These are phyloP conservation scores for Spergularia marina DNA, from an alignment of 148 eudicot genomes.

Conservation along the genomic window DNA sequence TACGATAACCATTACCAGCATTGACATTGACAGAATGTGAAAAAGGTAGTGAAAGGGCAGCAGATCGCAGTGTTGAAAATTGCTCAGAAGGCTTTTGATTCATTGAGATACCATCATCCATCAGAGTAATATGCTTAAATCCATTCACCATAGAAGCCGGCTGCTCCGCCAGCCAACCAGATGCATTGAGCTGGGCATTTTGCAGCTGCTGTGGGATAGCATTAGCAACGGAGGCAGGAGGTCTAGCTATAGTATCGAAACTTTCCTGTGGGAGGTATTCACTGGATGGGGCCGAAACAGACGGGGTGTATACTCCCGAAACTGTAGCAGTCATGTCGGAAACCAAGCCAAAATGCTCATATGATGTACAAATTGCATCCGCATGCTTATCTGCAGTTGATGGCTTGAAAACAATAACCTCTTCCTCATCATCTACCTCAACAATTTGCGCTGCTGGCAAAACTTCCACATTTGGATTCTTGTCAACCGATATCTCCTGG, in stretches of 20 bases:
- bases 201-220: constrained; percentile 34
- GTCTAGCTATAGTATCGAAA: constrained; percentile 26
- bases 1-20: constrained; percentile 32
- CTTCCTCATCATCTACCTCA: constrained; percentile 89
- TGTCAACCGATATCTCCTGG: constrained; percentile 28
- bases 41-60: constrained; percentile 51
- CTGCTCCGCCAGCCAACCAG: constrained; percentile 49
- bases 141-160: constrained; percentile 46
- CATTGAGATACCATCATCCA: constrained; percentile 44
- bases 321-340: constrained; percentile 28
- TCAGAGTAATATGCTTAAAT: constrained; percentile 44
- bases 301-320: constrained; percentile 25
- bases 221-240: constrained; percentile 27
- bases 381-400: constrained; percentile 48
- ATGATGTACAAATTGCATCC: constrained; percentile 35
- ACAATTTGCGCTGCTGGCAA: constrained; percentile 29
- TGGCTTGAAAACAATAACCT: constrained; percentile 94
- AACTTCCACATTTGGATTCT: constrained; percentile 19
- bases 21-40: constrained; percentile 41
- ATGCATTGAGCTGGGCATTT: constrained; percentile 36
- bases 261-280: constrained; percentile 33
- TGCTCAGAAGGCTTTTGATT: constrained; percentile 36
- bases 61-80: constrained; percentile 38
- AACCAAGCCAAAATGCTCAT: constrained; percentile 33
- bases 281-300: constrained; percentile 29